Evolutionary conservation across 2,329 filamentous ascomycete species (phyloP), one percentile per base, ranked within the genome.

Genomic region (Claviceps maximensis): DNA sequence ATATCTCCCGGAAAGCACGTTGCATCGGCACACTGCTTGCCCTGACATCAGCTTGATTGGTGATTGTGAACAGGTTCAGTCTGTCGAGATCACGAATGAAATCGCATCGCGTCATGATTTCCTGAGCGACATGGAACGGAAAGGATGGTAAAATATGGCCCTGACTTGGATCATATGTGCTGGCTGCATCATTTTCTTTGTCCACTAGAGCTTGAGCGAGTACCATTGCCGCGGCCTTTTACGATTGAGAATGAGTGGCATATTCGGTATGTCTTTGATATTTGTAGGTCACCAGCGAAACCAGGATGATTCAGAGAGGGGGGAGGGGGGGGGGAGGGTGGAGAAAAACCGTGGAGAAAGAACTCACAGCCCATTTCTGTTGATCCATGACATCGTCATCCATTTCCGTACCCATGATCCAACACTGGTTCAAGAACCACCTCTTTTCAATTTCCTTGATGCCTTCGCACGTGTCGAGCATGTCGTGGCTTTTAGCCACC

Each of bases 321-420:
- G n/a, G n/a, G n/a, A n/a, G n/a, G n/a, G n/a, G n/a, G n/a, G n/a
- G n/a, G n/a, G n/a, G n/a, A n/a, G 8, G 36, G 40, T 21, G 29
- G n/a, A 45, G 1, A 21, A 2, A 19, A 21, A 19, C 7, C 15
- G 15, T 9, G 27, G 7, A 15, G 31, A 6, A 12, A 19, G 9
- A 36, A 51, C 54, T 70, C 74, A 89, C 86, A 47, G 90, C 88
- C 75, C 89, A 96, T 67, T 97, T 96, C 65, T 97, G 89, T 68
- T 96, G 87, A 63, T 96, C 89, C 84, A 97, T 97, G 60, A 96
- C 93, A 65, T 98, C 93, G 68, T 97, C 93, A 60, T 97, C 93
- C 84, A 87, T 86, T 56, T 84, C 82, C 50, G 70, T 71, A 12
- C 84, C 84, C 3, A 88, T 74, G 55, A 87, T 85, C 76, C 83